phyloP scores from a whole-genome alignment of 31 red algal genomes.

The Asparagopsis taxiformis region DNA sequence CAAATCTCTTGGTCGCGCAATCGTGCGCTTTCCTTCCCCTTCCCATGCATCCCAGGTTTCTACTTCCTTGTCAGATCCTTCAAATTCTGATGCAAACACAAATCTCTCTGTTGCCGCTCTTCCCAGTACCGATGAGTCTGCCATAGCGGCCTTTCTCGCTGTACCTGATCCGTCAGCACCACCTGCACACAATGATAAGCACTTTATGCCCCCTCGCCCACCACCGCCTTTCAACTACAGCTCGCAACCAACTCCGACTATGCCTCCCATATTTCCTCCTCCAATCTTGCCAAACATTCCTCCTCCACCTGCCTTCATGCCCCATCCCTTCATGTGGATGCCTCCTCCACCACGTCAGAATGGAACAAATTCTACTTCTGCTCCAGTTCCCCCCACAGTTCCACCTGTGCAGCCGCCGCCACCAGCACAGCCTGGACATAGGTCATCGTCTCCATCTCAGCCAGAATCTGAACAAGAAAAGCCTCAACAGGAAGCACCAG shows the following conservation, averaged over 20 bases:
- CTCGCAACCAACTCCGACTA: neutral
- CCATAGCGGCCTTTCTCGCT: no score
- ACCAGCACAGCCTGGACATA: no score
- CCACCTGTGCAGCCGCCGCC: neutral
- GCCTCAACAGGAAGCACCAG: no score
- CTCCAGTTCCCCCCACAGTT: neutral
- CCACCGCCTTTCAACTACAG: neutral
- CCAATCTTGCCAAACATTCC: slow-evolving; percentile 6
- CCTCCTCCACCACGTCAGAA: neutral
- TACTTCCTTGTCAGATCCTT: no score
- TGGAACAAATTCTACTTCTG: neutral
- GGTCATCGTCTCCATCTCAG: no score
- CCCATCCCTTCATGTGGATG: slow-evolving; percentile 41
- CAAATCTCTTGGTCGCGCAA: slow-evolving; percentile 44
- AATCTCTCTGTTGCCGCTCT: no score
- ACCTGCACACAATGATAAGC: no score
- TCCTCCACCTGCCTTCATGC: slow-evolving; percentile 22
- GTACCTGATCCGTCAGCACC: no score
- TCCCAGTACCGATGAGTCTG: no score
- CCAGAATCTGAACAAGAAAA: no score
- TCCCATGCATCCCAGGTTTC: no score
- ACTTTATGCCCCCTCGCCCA: neutral
- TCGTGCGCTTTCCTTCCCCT: slow-evolving; percentile 12
- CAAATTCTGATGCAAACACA: no score
- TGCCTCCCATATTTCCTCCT: neutral